phyloP scores from a whole-genome alignment of 768 basidiomycete genomes.

The Russula abietina region DNA sequence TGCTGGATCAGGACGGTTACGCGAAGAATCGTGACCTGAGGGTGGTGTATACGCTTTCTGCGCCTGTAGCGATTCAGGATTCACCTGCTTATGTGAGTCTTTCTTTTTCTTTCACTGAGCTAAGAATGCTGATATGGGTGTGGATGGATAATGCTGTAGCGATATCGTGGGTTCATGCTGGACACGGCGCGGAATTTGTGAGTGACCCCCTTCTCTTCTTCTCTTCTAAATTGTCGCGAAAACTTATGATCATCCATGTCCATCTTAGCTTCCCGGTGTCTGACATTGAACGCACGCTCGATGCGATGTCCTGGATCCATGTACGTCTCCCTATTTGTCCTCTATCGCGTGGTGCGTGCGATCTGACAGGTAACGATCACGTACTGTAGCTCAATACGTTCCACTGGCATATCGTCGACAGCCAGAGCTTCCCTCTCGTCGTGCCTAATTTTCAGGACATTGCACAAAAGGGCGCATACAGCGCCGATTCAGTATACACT shows the following conservation, averaged over 20 bases:
- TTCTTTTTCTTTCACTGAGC: background rate
- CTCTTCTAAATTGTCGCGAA: background rate
- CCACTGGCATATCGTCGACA: slow-evolving; percentile 47
- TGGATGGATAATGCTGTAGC: slow-evolving; percentile 34
- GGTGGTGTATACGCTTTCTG: slow-evolving; percentile 36
- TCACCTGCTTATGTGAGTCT: slow-evolving; percentile 42
- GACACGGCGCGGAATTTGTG: slow-evolving; percentile 69
- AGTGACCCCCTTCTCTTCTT: slow-evolving; percentile 26
- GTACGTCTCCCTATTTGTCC: slow-evolving; percentile 14
- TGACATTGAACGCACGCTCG: slow-evolving; percentile 16
- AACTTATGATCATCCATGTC: background rate
- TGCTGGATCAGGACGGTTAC: background rate
- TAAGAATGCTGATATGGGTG: background rate
- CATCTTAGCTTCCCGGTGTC: background rate
- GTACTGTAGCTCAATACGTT: slow-evolving; percentile 44
- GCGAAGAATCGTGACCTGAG: background rate
- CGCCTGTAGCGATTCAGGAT: slow-evolving; percentile 41
- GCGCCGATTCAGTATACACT: slow-evolving; percentile 33
- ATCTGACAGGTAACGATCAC: background rate
- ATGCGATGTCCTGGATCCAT: slow-evolving; percentile 17
- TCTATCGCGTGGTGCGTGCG: too few relatives aligned
- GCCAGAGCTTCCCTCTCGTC: slow-evolving; percentile 46
- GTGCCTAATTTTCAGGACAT: slow-evolving; percentile 37
- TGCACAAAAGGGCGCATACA: slow-evolving; percentile 41
- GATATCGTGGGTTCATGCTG: slow-evolving; percentile 72